phyloP scores from a whole-genome alignment of 2,329 filamentous ascomycete species.

The Diaporthe citriasiana region DNA sequence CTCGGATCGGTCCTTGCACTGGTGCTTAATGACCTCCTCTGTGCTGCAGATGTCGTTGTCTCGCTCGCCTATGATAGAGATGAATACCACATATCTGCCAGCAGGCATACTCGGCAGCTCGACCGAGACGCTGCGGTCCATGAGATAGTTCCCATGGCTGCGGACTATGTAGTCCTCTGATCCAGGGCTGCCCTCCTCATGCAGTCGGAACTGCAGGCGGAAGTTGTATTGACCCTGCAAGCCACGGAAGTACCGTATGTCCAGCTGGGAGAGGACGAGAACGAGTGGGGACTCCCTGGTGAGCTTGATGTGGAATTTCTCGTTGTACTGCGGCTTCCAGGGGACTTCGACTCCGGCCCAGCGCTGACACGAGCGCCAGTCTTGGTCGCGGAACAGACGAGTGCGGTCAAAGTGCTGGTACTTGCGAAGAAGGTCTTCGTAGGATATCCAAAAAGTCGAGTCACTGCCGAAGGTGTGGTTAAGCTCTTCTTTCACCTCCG shows the following conservation, averaged over 20 bases:
- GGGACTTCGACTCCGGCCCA: slow-evolving; percentile 62
- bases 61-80: slow-evolving; percentile 81
- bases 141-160: slow-evolving; percentile 67
- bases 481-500: slow-evolving; percentile 81
- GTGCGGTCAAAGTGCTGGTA: slow-evolving; percentile 72
- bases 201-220: slow-evolving; percentile 67
- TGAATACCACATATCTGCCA: slow-evolving; percentile 80
- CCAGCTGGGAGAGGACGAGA: slow-evolving; percentile 70
- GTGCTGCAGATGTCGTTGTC: slow-evolving; percentile 63
- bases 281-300: slow-evolving; percentile 65
- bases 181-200: slow-evolving; percentile 58
- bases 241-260: slow-evolving; percentile 70
- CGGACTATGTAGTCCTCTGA: slow-evolving; percentile 68
- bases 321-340: slow-evolving; percentile 69
- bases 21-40: slow-evolving; percentile 76
- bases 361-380: slow-evolving; percentile 66
- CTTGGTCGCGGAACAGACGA: slow-evolving; percentile 66
- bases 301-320: slow-evolving; percentile 68
- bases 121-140: slow-evolving; percentile 81
- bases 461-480: slow-evolving; percentile 83
- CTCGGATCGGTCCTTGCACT: slow-evolving; percentile 73
- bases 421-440: slow-evolving; percentile 70
- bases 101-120: slow-evolving; percentile 79
- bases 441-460: slow-evolving; percentile 74
- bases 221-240: slow-evolving; percentile 70